Evolutionary conservation across 2,329 filamentous ascomycete species (phyloP).

Genomic region (Talaromyces sp.): DNA sequence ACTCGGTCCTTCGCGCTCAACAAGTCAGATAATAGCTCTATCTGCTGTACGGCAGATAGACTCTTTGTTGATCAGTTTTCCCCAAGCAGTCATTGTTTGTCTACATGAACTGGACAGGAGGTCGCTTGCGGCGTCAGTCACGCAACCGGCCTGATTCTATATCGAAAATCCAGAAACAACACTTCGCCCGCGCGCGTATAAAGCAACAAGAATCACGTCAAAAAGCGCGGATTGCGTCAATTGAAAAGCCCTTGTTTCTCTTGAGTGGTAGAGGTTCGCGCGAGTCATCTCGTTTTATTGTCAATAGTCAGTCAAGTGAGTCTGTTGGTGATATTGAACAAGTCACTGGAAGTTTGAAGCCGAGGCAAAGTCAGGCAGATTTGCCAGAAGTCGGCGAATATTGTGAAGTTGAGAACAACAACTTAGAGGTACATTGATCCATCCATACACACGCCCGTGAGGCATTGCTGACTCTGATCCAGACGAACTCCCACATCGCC

Average conservation of each 20-base stretch:
- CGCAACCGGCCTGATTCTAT: conserved; percentile 24
- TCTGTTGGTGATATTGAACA: background rate
- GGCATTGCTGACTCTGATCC: background rate
- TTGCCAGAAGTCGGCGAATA: background rate
- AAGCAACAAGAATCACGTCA: conserved; percentile 15
- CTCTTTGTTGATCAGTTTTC: background rate
- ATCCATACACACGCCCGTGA: no score
- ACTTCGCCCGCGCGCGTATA: conserved; percentile 29
- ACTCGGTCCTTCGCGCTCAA: background rate
- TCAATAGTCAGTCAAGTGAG: background rate
- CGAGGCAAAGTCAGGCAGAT: background rate
- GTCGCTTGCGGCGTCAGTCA: conserved; percentile 38
- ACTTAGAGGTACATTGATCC: background rate
- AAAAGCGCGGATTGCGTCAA: conserved; percentile 15
- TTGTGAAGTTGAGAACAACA: background rate
- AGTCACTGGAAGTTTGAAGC: background rate
- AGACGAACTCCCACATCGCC: background rate
- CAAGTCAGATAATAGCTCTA: no score
- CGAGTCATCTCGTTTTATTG: background rate
- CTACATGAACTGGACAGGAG: conserved; percentile 44
- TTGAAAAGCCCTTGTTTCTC: conserved; percentile 9
- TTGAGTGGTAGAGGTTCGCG: background rate
- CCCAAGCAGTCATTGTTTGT: background rate
- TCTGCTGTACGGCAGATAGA: background rate
- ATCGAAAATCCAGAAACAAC: conserved; percentile 28